Evolutionary conservation across 805 yeast species (phyloP).

Genomic region (Grigorovia jiainica): DNA sequence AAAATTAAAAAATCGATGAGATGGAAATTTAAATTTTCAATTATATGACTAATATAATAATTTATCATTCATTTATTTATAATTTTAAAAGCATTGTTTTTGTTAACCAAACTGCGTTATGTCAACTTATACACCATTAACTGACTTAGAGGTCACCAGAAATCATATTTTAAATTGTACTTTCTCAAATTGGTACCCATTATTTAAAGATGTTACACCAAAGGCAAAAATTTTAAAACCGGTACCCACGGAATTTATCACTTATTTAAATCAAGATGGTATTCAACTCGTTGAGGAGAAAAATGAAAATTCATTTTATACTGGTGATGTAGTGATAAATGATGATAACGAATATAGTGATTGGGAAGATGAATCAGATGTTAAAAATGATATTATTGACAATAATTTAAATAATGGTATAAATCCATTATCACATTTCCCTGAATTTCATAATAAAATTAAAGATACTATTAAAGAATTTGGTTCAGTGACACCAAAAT

Average conservation of each 20-base stretch:
- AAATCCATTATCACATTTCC: conserved; percentile 44
- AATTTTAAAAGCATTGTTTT: too few relatives aligned
- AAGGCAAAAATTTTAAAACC: conserved; percentile 45
- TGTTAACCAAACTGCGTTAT: too few relatives aligned
- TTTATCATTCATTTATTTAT: too few relatives aligned
- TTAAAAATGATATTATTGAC: conserved; percentile 12
- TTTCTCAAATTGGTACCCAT: conserved; percentile 51
- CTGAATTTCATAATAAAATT: conserved; percentile 50
- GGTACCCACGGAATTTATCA: conserved; percentile 46
- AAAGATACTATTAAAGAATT: conserved; percentile 36
- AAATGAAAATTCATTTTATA: conserved; percentile 23
- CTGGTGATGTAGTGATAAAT: conserved; percentile 28
- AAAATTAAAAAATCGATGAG: not conserved
- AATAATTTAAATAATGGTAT: conserved; percentile 3
- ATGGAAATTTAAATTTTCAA: too few relatives aligned
- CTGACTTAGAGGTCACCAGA: conserved; percentile 24
- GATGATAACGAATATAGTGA: conserved; percentile 67
- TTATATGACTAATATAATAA: too few relatives aligned
- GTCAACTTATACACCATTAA: conserved; percentile 14
- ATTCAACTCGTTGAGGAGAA: conserved; percentile 47
- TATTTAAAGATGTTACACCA: conserved; percentile 41
- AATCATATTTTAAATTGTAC: conserved; percentile 42
- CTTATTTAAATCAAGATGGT: conserved; percentile 59
- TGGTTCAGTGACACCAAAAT: conserved; percentile 71
- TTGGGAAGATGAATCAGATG: conserved; percentile 35